Conservation (phyloP, 1,284 basidiomycete genomes). For the Abortiporus biennis region DNA sequence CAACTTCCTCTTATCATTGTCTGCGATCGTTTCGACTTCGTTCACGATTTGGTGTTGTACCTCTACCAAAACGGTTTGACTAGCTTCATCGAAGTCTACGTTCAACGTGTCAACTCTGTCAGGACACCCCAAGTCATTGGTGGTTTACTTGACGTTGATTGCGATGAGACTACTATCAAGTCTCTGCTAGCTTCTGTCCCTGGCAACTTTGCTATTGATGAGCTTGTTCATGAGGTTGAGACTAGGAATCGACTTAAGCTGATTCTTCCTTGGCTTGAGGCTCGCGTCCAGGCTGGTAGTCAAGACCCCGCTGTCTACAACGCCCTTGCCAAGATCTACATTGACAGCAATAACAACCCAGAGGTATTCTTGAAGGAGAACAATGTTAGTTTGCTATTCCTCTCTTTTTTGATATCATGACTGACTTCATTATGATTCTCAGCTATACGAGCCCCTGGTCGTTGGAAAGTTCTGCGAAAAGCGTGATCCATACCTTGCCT, state of each 20-base stretch:
- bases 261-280: slow-evolving; percentile 96
- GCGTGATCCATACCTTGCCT: slow-evolving; percentile 97
- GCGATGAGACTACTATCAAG: slow-evolving; percentile 96
- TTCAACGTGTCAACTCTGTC: slow-evolving; percentile 96
- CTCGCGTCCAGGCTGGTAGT: slow-evolving; percentile 86
- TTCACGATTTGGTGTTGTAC: slow-evolving; percentile 98
- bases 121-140: slow-evolving; percentile 98
- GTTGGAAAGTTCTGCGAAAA: slow-evolving; percentile 99
- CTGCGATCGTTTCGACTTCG: slow-evolving; percentile 99
- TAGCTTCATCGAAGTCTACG: slow-evolving; percentile 99
- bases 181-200: slow-evolving; percentile 89
- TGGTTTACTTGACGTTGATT: slow-evolving; percentile 96
- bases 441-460: slow-evolving; percentile 93
- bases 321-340: slow-evolving; percentile 97
- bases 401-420: slow-evolving; percentile 1
- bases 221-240: slow-evolving; percentile 96
- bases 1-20: slow-evolving; percentile 99
- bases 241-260: slow-evolving; percentile 94
- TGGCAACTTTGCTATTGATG: slow-evolving; percentile 96
- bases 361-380: slow-evolving; percentile 98
- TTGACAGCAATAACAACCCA: slow-evolving; percentile 98
- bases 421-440: slow-evolving; percentile 7
- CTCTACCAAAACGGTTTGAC: slow-evolving; percentile 97
- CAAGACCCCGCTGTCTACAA: slow-evolving; percentile 95
- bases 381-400: slow-evolving; percentile 54